Percentiles rank a stretch among this genome's conserved stretches.
Evolutionary conservation across 352 stramenopile species (phyloP).

Genomic region (Pythium dissimile): DNA sequence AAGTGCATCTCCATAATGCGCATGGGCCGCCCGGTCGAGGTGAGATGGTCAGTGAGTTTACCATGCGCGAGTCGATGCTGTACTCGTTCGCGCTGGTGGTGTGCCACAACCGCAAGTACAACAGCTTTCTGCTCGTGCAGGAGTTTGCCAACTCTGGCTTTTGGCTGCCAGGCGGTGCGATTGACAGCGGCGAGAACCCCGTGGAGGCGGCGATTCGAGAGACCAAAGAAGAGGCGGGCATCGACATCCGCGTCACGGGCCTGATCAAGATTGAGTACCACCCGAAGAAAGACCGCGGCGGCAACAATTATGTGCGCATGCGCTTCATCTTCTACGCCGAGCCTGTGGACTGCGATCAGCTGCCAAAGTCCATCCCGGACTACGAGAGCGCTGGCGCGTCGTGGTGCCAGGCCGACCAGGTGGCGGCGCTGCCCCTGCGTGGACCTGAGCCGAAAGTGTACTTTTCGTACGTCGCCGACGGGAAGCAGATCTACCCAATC

Average conservation of each 20-base stretch:
- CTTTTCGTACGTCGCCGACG: constrained; percentile 66
- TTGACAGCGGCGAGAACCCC: constrained; percentile 79
- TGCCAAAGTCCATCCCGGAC: constrained; percentile 85
- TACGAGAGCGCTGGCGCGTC: constrained; percentile 82
- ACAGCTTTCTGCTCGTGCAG: constrained; percentile 82
- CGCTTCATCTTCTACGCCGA: constrained; percentile 85
- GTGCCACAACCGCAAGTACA: constrained; percentile 79
- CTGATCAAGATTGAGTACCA: constrained; percentile 85
- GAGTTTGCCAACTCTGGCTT: constrained; percentile 86
- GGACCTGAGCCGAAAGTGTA: constrained; percentile 71
- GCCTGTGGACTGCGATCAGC: constrained; percentile 68
- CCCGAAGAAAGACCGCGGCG: constrained; percentile 68
- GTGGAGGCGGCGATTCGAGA: constrained; percentile 74
- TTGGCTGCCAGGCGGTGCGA: constrained; percentile 73
- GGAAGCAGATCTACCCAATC: constrained; percentile 73
- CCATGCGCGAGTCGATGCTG: constrained; percentile 62
- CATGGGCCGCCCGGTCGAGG: constrained; percentile 71
- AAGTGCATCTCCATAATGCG: constrained; percentile 84
- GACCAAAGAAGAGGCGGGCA: constrained; percentile 84
- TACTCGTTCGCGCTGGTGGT: constrained; percentile 86
- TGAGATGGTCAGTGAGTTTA: constrained; percentile 82
- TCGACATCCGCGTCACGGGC: constrained; percentile 76
- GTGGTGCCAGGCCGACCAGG: constrained; percentile 73
- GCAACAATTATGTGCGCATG: constrained; percentile 79
- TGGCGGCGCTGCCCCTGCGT: constrained; percentile 58